Base-by-base conservation (phyloP, 176 grass and related monocot genomes). In the Raddia distichophylla region DNA sequence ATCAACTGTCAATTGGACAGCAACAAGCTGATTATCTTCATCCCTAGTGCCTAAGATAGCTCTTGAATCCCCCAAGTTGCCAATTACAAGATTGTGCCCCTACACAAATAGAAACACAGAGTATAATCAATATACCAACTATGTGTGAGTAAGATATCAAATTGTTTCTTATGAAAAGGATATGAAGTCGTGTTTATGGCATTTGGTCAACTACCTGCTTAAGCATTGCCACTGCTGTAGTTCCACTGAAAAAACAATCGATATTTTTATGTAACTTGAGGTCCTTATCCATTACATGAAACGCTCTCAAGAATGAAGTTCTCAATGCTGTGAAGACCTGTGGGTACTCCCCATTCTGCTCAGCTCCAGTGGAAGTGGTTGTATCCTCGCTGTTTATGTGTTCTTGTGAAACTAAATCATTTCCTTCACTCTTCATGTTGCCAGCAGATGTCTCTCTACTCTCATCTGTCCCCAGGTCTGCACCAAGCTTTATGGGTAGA, bases 181-280 rank as follows among this genome's bases (percentile, higher is more conserved):
- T 4, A 84, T 62, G 76, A 44, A 33, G 40, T 22, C 47, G 27
- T 0, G 59, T 7, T 14, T 44, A 22, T 78, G 8, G 42, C 47
- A 45, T 63, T 59, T 11, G 14, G 2, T 53, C 16, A 67, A 51
- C 27, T 90, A 97, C 94, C 89, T 94, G 87, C 81, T 97, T 97
- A 79, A 97, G 71, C 83, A 94, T 73, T 69, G 90, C 87, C 11
- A 97, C 92, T 37, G 94, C 88, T 78, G 94, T 97, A 67, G 91
- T 94, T 70, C 94, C 94, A 82, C 94, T 97, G 74, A 90, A 91
- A 81, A 90, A 94, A 70, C 94, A 97, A 83, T 94, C 80, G 54
- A 97, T 89, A 83, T 83, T 90, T 54, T 84, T 83, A 83, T 94
- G 87, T 60, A 89, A 68, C 70, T 81, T 92, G 40, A 97, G 88